Evolutionary conservation across 176 grass and related monocot species (phyloP), one percentile per base, ranked within the genome.

Genomic region (Ensete ventricosum): DNA sequence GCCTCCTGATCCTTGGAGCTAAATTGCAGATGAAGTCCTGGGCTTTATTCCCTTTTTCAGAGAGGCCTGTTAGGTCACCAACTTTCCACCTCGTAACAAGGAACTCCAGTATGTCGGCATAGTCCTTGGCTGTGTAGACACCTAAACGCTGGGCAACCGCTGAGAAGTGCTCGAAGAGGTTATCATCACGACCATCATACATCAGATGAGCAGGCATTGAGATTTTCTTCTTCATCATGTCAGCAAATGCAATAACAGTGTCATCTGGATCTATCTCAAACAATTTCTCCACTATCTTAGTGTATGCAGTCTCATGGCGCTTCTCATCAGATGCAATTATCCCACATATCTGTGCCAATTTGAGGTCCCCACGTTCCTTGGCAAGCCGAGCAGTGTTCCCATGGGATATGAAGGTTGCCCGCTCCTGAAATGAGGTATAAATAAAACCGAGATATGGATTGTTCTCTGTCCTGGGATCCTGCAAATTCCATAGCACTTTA

Each of bases 171-270:
- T 96, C 93, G 8, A 96, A 96, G 70, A 96, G 82, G 62, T 92
- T 92, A 52, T 90, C 83, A 3, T 96, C 93, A 53, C 81, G 49
- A 50, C 93, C 90, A 1, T 96, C 93, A 3, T 92, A 96, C 93
- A 96, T 96, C 74, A 96, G 83, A 67, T 96, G 93, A 11, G 93
- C 93, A 22, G 93, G 93, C 93, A 96, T 93, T 1, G 93, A 86
- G 13, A 96, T 96, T 79, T 96, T 96, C 79, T 96, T 96, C 81
- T 84, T 92, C 93, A 96, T 96, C 93, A 96, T 96, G 83, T 96
- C 90, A 62, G 85, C 90, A 51, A 96, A 72, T 68, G 87, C 83
- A 69, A 93, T 79, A 23, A 93, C 85, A 0, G 90, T 96, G 69
- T 87, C 83, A 68, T 96, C 85, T 12, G 93, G 83, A 54, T 96